Percentiles rank a stretch among this genome's conserved stretches.
These are phyloP conservation scores for Tetracladium setigerum DNA, from an alignment of 495 filamentous ascomycete genomes.

Conservation along the genomic window DNA sequence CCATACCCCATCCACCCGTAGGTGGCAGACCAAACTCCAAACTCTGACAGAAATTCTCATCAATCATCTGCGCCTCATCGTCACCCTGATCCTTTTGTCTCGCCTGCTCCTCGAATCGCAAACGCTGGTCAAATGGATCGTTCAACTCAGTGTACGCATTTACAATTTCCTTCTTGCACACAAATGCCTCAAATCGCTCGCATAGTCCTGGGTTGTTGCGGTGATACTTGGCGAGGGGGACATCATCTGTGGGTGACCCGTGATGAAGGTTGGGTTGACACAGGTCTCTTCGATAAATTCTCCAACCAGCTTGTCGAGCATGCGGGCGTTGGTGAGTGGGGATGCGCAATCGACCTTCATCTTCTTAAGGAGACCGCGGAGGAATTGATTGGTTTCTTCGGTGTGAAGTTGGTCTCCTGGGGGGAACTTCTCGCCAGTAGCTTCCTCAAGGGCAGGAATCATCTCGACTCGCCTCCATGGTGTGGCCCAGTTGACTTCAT, in stretches of 20 bases:
- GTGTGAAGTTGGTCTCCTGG: conserved; percentile 85
- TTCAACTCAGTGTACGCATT: conserved; percentile 99
- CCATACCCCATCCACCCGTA: conserved; percentile 95
- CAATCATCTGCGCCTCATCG: conserved; percentile 91
- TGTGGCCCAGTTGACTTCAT: conserved; percentile 89
- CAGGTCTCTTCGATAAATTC: conserved; percentile 94
- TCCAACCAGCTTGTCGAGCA: conserved; percentile 94
- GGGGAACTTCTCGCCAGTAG: conserved; percentile 88
- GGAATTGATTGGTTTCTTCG: conserved; percentile 75
- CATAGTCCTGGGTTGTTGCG: conserved; percentile 74
- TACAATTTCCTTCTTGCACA: conserved; percentile 93
- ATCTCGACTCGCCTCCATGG: conserved; percentile 95
- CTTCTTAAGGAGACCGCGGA: conserved; percentile 78
- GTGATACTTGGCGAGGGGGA: conserved; percentile 92
- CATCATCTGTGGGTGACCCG: conserved; percentile 93
- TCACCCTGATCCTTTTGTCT: conserved; percentile 93
- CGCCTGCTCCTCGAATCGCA: conserved; percentile 95
- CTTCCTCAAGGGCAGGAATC: conserved; percentile 89
- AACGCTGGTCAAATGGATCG: conserved; percentile 88
- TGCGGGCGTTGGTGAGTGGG: conserved; percentile 88
- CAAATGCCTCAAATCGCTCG: conserved; percentile 96
- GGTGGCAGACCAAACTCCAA: conserved; percentile 81
- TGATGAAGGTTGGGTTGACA: conserved; percentile 95
- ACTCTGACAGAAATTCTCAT: conserved; percentile 84
- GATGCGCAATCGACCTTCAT: conserved; percentile 83